Evolutionary conservation across 257 asterid species (phyloP), one percentile per base, ranked within the genome.

Genomic region (Striga asiatica): DNA sequence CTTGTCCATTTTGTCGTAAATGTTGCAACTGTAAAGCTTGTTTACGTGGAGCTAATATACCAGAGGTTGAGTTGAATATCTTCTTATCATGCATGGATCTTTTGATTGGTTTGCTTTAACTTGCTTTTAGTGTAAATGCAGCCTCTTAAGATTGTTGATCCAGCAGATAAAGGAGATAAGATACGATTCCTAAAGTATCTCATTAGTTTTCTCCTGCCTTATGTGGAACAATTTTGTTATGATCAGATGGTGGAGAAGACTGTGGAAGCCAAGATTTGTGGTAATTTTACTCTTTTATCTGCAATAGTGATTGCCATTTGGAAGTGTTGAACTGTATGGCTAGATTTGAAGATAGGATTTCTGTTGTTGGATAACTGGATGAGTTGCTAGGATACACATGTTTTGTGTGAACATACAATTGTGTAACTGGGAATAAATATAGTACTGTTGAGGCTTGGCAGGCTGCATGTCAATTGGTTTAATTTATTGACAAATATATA

Each of bases 11-110:
- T 74, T 85, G 95, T 79, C 57, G 32, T 27, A 50, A 56, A 38
- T 80, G 74, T 43, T 85, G 95, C 81, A 85, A 85, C 55, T 85
- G 95, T 79, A 80, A 78, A 71, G 4, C 77, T 24, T 85, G 95
- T 71, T 71, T 85, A 67, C 78, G 89, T n/a, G n/a, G n/a, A n/a
- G n/a, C n/a, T n/a, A n/a, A n/a, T n/a, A n/a, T n/a, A n/a, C n/a
- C n/a, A n/a, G n/a, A n/a, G n/a, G n/a, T n/a, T n/a, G n/a, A n/a
- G n/a, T n/a, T n/a, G n/a, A n/a, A n/a, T n/a, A n/a, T n/a, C n/a
- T n/a, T n/a, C n/a, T n/a, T n/a, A n/a, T n/a, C n/a, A n/a, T n/a
- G n/a, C 25, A 61, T 85, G 80, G 89, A 78, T 32, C 60, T 53
- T 25, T 8, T 56, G 14, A 14, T 7, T 14, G 64, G 69, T 39